Percentiles rank a stretch among this genome's conserved stretches.
These are phyloP conservation scores for Picochlorum sp. DNA, from an alignment of 139 green algal species.

Conservation along the genomic window DNA sequence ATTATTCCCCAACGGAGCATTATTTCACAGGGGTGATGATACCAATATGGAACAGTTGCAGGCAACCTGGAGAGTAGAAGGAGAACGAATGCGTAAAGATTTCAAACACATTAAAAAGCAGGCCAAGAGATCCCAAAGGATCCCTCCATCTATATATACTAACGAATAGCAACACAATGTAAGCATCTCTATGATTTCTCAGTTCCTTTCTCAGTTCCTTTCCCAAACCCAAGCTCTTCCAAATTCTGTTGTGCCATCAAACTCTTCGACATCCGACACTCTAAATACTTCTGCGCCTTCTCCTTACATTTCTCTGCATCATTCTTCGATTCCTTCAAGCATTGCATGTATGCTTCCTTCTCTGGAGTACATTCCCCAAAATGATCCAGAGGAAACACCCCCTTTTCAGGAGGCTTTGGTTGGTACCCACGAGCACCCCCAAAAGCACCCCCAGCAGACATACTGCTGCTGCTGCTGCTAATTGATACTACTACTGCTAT, in stretches of 20 bases:
- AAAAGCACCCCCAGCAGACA: constrained; percentile 41
- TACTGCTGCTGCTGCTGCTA: not conserved
- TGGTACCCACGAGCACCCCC: constrained; percentile 51
- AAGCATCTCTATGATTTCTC: too few species aligned
- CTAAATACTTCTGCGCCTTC: constrained; percentile 69
- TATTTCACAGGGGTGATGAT: constrained; percentile 19
- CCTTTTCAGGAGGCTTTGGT: constrained; percentile 84
- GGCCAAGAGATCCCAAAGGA: constrained; percentile 8
- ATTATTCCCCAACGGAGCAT: constrained; percentile 12
- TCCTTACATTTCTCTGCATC: constrained; percentile 55
- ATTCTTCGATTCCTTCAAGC: constrained; percentile 53
- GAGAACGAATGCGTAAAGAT: constrained; percentile 14
- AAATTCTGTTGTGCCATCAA: constrained; percentile 74
- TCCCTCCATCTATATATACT: too few species aligned
- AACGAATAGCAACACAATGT: too few species aligned
- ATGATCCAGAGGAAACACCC: constrained; percentile 93
- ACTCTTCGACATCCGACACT: constrained; percentile 85
- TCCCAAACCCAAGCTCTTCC: constrained; percentile 57
- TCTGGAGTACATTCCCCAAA: constrained; percentile 88
- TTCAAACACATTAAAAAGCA: constrained; percentile 21
- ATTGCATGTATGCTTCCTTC: constrained; percentile 70
- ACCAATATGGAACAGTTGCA: constrained; percentile 16
- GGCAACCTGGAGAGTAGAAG: constrained; percentile 14
- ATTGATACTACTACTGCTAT: not conserved
- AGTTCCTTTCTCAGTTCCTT: not conserved